These are phyloP conservation scores for Borovskyia barvae DNA, from an alignment of 208 protist genomes.

Conservation along the genomic window DNA sequence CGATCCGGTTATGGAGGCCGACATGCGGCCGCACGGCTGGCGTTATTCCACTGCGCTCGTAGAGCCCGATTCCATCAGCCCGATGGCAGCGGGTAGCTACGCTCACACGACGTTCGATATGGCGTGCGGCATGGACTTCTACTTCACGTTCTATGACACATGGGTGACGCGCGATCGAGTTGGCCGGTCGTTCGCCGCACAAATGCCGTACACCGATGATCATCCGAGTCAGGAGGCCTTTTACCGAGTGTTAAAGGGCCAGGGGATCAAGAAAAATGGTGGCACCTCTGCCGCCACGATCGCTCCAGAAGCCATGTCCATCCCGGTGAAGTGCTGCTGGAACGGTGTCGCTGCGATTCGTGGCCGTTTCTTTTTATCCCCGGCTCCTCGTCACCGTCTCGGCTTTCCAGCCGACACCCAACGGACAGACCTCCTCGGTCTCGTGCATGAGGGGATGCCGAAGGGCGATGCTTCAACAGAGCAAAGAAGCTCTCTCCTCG, in stretches of 20 bases:
- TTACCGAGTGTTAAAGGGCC: constrained; percentile 21
- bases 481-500: too few relatives aligned
- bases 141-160: constrained; percentile 72
- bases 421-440: not conserved
- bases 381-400: constrained; percentile 6
- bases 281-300: not conserved
- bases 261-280: not conserved
- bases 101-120: constrained; percentile 60
- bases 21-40: constrained; percentile 30
- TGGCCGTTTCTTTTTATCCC: constrained; percentile 49
- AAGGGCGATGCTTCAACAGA: not conserved
- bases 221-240: constrained; percentile 38
- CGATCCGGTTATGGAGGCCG: constrained; percentile 22
- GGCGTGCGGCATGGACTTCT: constrained; percentile 87
- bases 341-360: constrained; percentile 76
- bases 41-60: not conserved
- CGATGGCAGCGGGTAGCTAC: not conserved
- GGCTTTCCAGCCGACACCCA: not conserved
- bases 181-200: constrained; percentile 29
- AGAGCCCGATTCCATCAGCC: not conserved
- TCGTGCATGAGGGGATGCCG: not conserved
- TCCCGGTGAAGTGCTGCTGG: constrained; percentile 84
- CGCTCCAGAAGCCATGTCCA: not conserved
- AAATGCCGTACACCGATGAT: constrained; percentile 58
- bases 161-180: constrained; percentile 58